Percentiles rank a stretch among this genome's conserved stretches.
Evolutionary conservation across 352 stramenopile species (phyloP).

Genomic region (Aphanomyces euteiches): DNA sequence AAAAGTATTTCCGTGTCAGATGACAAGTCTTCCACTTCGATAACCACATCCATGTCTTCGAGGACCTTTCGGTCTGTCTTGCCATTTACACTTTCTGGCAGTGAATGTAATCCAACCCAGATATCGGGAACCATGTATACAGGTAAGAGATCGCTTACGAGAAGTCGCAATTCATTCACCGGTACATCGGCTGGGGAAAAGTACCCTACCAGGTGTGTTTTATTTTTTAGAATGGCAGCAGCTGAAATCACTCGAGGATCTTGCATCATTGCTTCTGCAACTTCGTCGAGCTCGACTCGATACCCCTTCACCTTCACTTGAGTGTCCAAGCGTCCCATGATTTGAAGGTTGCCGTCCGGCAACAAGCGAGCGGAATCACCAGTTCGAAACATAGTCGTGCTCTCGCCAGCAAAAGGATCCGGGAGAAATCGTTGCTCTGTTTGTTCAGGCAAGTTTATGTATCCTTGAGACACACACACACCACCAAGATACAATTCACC

Average conservation of each 20-base stretch:
- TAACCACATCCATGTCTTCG: conserved; percentile 65
- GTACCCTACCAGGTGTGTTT: conserved; percentile 91
- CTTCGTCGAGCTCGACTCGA: conserved; percentile 88
- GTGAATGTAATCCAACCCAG: conserved; percentile 72
- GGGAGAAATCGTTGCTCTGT: conserved; percentile 74
- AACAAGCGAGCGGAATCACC: conserved; percentile 89
- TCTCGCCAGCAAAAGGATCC: conserved; percentile 57
- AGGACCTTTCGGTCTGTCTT: conserved; percentile 90
- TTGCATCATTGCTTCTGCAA: conserved; percentile 87
- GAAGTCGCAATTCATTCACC: conserved; percentile 56
- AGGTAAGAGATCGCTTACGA: conserved; percentile 71
- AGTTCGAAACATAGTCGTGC: conserved; percentile 84
- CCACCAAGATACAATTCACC: conserved; percentile 84
- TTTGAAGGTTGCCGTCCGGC: conserved; percentile 87
- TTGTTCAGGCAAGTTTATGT: conserved; percentile 74
- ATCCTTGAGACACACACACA: conserved; percentile 77
- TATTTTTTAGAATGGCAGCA: conserved; percentile 87
- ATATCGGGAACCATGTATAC: conserved; percentile 80
- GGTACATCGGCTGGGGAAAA: conserved; percentile 78
- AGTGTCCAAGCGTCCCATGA: conserved; percentile 92
- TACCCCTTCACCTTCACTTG: conserved; percentile 96
- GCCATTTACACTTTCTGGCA: conserved; percentile 82
- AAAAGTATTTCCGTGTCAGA: no score
- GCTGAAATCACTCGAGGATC: conserved; percentile 80
- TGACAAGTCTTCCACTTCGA: conserved; percentile 31